Base-by-base conservation (phyloP, 345 rosid species). In the Eucalyptus brandiana region DNA sequence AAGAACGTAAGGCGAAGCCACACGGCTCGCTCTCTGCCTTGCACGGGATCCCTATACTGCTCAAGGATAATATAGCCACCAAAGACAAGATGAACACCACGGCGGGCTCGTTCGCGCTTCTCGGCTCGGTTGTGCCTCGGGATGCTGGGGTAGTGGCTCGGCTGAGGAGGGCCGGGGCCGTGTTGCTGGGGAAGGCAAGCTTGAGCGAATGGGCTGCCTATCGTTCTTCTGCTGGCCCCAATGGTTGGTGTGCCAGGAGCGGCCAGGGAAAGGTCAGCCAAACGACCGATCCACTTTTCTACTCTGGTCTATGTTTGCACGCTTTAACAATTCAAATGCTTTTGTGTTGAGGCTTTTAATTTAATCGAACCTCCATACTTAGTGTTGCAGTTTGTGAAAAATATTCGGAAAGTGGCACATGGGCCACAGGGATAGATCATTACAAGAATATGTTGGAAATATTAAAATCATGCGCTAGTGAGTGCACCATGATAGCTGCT, bases 111-210 rank as follows among this genome's bases (percentile, higher is more conserved):
- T 92, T 94, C 4, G 95, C 98, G 0, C 91, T 96, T 90, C 90
- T 95, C 4, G 92, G 98, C 32, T 97, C 96, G 0, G 89, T 95
- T 3, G 96, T 97, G 87, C 89, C 94, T 9, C 91, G 94, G 7
- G 95, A 96, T 89, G 96, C 99, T 1, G 93, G 94, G 8, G 97
- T 94, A 28, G 98, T 95, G n/a, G 89, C 51, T 53, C 94, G 93
- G 90, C 88, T 96, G 69, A 95, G 94, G 88, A 86, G 91, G 21
- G 92, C 96, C 8, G 97, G 97, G 16, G 98, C 97, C 26, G 93
- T 96, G 32, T 93, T 97, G 65, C 92, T 96, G 69, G 98, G 98
- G 42, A 97, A 96, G 92, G 96, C 97, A 34, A 96, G 98, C 92
- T 49, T 96, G 91, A 96, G 93, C 24, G 97, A 97, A 49, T 94